Evolutionary conservation across 73 alveolate species (phyloP).

Genomic region (Uronychia binucleata): DNA sequence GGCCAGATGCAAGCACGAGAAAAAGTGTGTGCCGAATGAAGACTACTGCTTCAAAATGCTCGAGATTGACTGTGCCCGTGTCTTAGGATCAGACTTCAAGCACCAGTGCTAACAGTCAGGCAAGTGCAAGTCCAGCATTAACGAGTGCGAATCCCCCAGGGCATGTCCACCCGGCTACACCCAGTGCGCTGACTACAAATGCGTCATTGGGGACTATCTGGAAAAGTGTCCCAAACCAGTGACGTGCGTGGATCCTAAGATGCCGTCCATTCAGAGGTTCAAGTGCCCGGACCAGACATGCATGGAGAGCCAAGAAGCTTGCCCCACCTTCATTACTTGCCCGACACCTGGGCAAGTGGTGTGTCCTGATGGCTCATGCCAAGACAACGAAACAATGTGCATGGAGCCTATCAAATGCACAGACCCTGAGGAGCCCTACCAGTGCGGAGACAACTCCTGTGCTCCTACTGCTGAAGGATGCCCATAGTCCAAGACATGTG

Average conservation of each 20-base stretch:
- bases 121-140: slow-evolving; percentile 12
- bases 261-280: slow-evolving; percentile 2
- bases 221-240: background rate
- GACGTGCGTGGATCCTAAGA: slow-evolving; percentile 21
- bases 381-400: slow-evolving; percentile 23
- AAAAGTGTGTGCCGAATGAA: slow-evolving; percentile 32
- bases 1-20: background rate
- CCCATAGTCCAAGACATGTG: slow-evolving; percentile 20
- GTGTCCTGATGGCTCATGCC: slow-evolving; percentile 84
- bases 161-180: slow-evolving; percentile 55
- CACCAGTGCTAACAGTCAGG: slow-evolving; percentile 33
- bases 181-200: slow-evolving; percentile 41
- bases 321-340: slow-evolving; percentile 55
- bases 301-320: slow-evolving; percentile 48
- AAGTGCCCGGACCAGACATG: slow-evolving; percentile 79
- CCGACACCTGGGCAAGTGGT: slow-evolving; percentile 61
- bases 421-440: background rate
- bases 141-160: slow-evolving; percentile 41
- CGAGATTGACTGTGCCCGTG: slow-evolving; percentile 26
- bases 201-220: slow-evolving; percentile 20
- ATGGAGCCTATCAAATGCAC: slow-evolving; percentile 31
- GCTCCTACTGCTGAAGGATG: slow-evolving; percentile 69
- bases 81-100: slow-evolving; percentile 25
- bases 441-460: slow-evolving; percentile 49
- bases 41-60: slow-evolving; percentile 19